phyloP scores from a whole-genome alignment of 371 early-diverging fungal species.

The Syncephalastrum monosporum region DNA sequence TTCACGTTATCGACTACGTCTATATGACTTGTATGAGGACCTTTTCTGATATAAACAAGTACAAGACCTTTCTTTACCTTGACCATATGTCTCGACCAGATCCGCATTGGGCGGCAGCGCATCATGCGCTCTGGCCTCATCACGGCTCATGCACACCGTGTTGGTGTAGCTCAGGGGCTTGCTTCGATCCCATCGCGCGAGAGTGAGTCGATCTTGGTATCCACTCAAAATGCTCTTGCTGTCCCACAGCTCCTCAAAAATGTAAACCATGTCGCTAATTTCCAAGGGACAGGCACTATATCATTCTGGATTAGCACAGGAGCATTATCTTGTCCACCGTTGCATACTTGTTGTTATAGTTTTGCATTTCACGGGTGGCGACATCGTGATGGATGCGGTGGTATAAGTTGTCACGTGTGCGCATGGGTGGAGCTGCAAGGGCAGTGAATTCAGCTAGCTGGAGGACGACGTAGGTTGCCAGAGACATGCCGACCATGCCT shows the following conservation, averaged over 20 bases:
- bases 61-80: slow-evolving; percentile 14
- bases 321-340: not conserved
- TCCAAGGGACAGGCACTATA: slow-evolving; percentile 36
- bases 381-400: slow-evolving; percentile 74
- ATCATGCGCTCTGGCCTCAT: slow-evolving; percentile 65
- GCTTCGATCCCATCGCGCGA: slow-evolving; percentile 73
- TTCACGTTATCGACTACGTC: slow-evolving; percentile 18
- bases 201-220: slow-evolving; percentile 65
- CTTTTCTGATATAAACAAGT: slow-evolving; percentile 1
- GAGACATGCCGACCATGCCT: slow-evolving; percentile 89
- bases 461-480: slow-evolving; percentile 84
- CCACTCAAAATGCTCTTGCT: slow-evolving; percentile 75
- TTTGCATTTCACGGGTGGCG: slow-evolving; percentile 58
- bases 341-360: slow-evolving; percentile 44
- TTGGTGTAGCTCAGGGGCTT: slow-evolving; percentile 70
- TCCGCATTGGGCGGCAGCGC: slow-evolving; percentile 21
- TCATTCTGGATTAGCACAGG: not conserved
- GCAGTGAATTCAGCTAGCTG: slow-evolving; percentile 73
- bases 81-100: slow-evolving; percentile 28
- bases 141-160: slow-evolving; percentile 74
- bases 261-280: slow-evolving; percentile 71
- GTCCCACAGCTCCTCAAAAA: slow-evolving; percentile 85
- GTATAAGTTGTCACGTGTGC: slow-evolving; percentile 74
- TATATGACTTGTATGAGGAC: slow-evolving; percentile 2
- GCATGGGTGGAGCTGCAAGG: slow-evolving; percentile 70